phyloP scores from a whole-genome alignment of 2,329 filamentous ascomycete genomes.

The Microascus cirrosus region DNA sequence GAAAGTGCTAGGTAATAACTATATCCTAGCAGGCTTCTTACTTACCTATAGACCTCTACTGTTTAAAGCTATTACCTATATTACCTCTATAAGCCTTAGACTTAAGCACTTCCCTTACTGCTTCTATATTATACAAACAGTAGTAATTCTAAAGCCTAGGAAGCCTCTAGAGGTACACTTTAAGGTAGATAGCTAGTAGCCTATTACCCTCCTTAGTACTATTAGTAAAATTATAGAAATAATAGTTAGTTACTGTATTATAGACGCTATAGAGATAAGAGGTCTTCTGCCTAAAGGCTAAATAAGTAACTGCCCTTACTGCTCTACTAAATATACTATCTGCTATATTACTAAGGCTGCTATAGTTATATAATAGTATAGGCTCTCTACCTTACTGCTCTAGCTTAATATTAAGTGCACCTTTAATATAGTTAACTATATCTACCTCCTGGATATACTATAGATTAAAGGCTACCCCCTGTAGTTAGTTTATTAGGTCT shows the following conservation, averaged over 20 bases:
- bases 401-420: neutral
- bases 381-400: neutral
- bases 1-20: no score
- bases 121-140: neutral
- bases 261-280: neutral
- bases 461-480: neutral
- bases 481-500: neutral
- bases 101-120: neutral
- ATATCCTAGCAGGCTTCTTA: no score
- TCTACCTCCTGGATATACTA: neutral
- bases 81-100: neutral
- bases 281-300: neutral
- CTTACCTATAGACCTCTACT: neutral
- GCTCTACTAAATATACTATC: neutral
- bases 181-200: neutral
- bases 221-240: neutral
- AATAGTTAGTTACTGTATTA: neutral
- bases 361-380: neutral
- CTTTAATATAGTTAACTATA: no score
- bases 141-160: neutral
- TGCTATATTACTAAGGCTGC: neutral
- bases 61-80: neutral
- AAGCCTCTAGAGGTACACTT: neutral
- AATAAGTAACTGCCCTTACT: neutral
- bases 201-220: no score